A percentile compares a stretch with the other conserved stretches of the same genome.
phyloP scores from a whole-genome alignment of 1,284 basidiomycete genomes.

The Papiliotrema nemorosa region DNA sequence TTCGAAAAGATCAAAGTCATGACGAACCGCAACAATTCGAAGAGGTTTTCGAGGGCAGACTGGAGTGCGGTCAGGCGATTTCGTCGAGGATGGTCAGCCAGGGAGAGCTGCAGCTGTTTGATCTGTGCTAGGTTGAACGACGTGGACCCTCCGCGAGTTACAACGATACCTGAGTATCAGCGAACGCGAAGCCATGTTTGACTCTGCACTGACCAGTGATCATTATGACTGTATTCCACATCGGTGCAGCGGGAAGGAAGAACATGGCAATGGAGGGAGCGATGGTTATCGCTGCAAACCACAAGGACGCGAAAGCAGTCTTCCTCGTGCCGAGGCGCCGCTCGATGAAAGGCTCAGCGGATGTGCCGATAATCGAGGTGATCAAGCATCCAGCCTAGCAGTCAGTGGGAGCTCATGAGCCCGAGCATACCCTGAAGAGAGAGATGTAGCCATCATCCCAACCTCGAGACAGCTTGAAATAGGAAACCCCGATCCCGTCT shows the following conservation, averaged over 20 bases:
- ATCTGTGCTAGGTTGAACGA: slow-evolving; percentile 1
- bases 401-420: background rate
- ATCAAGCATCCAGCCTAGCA: background rate
- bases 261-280: background rate
- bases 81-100: background rate
- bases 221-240: background rate
- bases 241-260: background rate
- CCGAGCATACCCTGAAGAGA: background rate
- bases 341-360: background rate
- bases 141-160: background rate
- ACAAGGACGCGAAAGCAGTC: background rate
- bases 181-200: background rate
- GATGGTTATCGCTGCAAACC: background rate
- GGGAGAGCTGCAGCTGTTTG: slow-evolving; percentile 2
- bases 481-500: slow-evolving; percentile 4
- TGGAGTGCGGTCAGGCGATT: slow-evolving; percentile 6
- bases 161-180: slow-evolving; percentile 1
- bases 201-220: background rate
- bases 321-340: background rate
- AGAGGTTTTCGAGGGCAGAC: background rate
- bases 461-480: slow-evolving; percentile 1
- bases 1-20: slow-evolving; percentile 1
- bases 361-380: background rate
- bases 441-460: background rate
- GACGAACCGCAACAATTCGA: slow-evolving; percentile 1